These are phyloP conservation scores for Asparagopsis taxiformis DNA, from an alignment of 31 red algal genomes.

Conservation along the genomic window DNA sequence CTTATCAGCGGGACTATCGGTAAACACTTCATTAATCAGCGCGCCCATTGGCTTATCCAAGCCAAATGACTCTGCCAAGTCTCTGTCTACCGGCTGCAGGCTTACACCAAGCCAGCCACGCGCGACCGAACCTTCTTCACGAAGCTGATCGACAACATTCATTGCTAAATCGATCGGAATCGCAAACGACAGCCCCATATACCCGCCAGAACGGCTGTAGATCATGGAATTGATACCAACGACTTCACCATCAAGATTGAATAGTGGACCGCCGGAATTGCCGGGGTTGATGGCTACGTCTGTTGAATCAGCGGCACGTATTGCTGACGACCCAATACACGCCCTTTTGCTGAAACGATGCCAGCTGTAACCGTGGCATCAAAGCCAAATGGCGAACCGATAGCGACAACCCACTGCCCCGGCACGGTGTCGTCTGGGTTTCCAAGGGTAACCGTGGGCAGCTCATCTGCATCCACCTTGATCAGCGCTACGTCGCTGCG, in stretches of 20 bases:
- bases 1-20: slow-evolving; percentile 10
- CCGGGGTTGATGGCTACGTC: slow-evolving; percentile 79
- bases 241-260: slow-evolving; percentile 40
- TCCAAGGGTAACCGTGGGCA: slow-evolving; percentile 3
- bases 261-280: slow-evolving; percentile 76
- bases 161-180: slow-evolving; percentile 1
- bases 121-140: not conserved
- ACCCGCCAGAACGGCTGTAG: not conserved
- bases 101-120: slow-evolving; percentile 11
- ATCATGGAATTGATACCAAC: slow-evolving; percentile 73
- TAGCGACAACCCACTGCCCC: slow-evolving; percentile 61
- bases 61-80: not conserved
- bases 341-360: slow-evolving; percentile 34
- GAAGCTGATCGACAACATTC: not conserved
- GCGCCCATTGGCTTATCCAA: slow-evolving; percentile 7
- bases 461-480: slow-evolving; percentile 10
- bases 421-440: slow-evolving; percentile 40
- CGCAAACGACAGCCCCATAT: slow-evolving; percentile 11
- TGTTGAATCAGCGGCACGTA: slow-evolving; percentile 44
- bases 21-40: not conserved
- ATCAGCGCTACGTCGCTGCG: slow-evolving; percentile 60
- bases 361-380: slow-evolving; percentile 70
- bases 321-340: slow-evolving; percentile 20
- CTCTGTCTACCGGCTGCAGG: not conserved
- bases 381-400: slow-evolving; percentile 73